Evolutionary conservation across 768 basidiomycete species (phyloP).

Genomic region (Boletus eberwhitei): DNA sequence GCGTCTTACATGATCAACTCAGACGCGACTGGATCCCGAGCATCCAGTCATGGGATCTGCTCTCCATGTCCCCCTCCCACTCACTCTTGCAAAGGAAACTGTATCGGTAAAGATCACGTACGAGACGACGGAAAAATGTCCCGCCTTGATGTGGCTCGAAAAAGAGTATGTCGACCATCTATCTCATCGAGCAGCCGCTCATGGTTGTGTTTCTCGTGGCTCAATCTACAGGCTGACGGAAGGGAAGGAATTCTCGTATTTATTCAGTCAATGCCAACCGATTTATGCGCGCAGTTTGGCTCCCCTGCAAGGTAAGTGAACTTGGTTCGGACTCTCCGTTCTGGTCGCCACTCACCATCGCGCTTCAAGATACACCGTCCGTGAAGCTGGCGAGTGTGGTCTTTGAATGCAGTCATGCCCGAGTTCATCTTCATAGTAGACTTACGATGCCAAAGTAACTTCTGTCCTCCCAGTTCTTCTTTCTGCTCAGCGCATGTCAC

Average conservation of each 20-base stretch:
- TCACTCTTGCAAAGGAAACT: constrained; percentile 33
- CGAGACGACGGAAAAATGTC: constrained; percentile 67
- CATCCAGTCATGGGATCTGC: constrained; percentile 78
- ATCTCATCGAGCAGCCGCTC: not conserved
- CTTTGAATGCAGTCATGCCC: not conserved
- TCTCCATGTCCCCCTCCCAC: constrained; percentile 55
- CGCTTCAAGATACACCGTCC: constrained; percentile 68
- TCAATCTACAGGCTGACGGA: constrained; percentile 64
- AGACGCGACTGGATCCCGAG: constrained; percentile 55
- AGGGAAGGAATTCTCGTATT: constrained; percentile 77
- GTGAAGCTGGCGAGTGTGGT: constrained; percentile 70
- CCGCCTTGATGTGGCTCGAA: constrained; percentile 85
- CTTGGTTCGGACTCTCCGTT: not conserved
- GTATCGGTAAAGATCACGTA: constrained; percentile 58
- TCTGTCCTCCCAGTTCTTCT: constrained; percentile 84
- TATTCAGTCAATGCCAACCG: constrained; percentile 93
- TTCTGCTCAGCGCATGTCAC: constrained; percentile 78
- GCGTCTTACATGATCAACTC: not conserved
- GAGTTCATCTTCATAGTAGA: constrained; percentile 38
- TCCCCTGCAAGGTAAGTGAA: constrained; percentile 78
- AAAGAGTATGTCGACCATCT: constrained; percentile 51
- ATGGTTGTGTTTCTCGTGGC: not conserved
- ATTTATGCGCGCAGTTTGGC: constrained; percentile 80
- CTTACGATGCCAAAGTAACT: constrained; percentile 76
- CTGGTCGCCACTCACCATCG: not conserved